Conservation (phyloP, 345 rosid species). For the Dipteronia dyeriana region DNA sequence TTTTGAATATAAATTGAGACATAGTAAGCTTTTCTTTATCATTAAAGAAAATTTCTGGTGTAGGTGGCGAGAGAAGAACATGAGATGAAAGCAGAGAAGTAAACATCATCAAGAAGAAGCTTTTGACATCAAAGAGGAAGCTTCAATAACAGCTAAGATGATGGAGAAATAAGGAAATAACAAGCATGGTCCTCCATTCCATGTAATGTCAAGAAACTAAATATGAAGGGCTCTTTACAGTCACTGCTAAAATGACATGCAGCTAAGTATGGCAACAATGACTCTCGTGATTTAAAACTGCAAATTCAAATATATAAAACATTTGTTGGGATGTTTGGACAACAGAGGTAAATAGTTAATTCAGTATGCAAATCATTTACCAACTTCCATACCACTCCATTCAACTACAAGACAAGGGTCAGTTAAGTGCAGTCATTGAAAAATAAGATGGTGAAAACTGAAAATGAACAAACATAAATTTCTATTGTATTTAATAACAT, state of each 20-base stretch:
- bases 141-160: slow-evolving; percentile 17
- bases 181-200: slow-evolving; percentile 16
- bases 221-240: neutral
- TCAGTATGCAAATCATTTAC: neutral
- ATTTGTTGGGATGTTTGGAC: neutral
- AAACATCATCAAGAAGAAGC: neutral
- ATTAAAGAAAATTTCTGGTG: neutral
- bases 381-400: neutral
- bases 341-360: neutral
- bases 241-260: neutral
- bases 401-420: neutral
- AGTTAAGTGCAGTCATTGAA: neutral
- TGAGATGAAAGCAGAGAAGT: neutral
- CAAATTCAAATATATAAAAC: neutral
- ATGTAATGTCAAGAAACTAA: neutral
- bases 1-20: no score
- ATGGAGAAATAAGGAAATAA: slow-evolving; percentile 1
- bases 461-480: neutral
- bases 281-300: neutral
- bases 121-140: neutral
- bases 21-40: neutral
- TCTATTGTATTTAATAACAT: neutral
- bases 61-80: no score
- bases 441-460: neutral
- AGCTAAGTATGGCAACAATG: neutral